A percentile compares a stretch with the other conserved stretches of the same genome.
Evolutionary conservation across 1,284 basidiomycete species (phyloP).

Genomic region (Phlebopus sp.): DNA sequence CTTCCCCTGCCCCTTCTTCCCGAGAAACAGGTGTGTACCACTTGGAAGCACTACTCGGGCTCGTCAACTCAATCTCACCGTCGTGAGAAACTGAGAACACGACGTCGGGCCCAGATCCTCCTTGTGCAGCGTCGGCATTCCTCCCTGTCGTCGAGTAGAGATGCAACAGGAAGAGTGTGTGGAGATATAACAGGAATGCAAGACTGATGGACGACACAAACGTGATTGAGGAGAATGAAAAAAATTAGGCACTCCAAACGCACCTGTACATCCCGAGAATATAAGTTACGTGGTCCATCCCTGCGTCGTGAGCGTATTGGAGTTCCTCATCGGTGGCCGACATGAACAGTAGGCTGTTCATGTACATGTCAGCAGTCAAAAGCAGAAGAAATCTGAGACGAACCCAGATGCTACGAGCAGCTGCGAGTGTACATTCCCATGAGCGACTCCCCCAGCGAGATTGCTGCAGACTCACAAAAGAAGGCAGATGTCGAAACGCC

Average conservation of each 20-base stretch:
- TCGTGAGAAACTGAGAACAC: conserved; percentile 23
- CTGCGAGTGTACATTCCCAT: conserved; percentile 34
- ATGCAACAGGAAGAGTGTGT: conserved; percentile 58
- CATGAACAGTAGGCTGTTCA: conserved; percentile 74
- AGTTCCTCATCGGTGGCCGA: conserved; percentile 91
- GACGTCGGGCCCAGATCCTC: conserved; percentile 4
- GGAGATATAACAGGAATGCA: conserved; percentile 75
- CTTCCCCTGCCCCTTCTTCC: conserved; percentile 35
- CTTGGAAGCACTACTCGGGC: conserved; percentile 27
- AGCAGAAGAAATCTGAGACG: neutral
- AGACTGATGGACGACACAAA: conserved; percentile 44
- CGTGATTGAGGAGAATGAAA: neutral
- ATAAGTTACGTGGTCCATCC: conserved; percentile 89
- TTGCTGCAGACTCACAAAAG: conserved; percentile 63
- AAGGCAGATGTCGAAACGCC: conserved; percentile 81
- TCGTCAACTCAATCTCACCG: conserved; percentile 32
- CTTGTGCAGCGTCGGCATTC: conserved; percentile 39
- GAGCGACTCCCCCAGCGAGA: neutral
- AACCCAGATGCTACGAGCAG: conserved; percentile 66
- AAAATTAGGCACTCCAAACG: conserved; percentile 11
- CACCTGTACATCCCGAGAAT: conserved; percentile 81
- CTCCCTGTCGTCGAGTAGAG: conserved; percentile 60
- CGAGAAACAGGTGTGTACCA: conserved; percentile 41
- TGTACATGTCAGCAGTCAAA: neutral
- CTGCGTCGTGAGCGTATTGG: conserved; percentile 59